Evolutionary conservation across 352 stramenopile species (phyloP).

Genomic region (Pythium scleroteichum): DNA sequence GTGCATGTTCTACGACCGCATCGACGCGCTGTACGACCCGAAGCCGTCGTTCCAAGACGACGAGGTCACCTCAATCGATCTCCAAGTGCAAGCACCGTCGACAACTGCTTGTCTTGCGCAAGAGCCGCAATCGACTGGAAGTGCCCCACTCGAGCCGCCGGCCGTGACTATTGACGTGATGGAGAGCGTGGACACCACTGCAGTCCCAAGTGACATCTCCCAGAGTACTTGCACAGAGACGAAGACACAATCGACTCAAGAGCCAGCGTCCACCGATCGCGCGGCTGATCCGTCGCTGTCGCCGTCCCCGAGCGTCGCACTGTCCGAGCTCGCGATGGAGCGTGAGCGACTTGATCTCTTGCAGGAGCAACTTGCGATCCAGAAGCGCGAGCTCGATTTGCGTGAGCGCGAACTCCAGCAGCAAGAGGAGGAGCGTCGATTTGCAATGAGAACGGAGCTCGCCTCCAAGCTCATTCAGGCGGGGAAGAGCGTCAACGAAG

Average conservation of each 20-base stretch:
- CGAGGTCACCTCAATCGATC: too few species aligned
- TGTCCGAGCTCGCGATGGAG: slow-evolving; percentile 33
- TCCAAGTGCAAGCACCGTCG: too few species aligned
- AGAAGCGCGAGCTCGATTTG: slow-evolving; percentile 47
- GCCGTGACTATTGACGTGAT: too few species aligned
- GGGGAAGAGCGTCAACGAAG: slow-evolving; percentile 23
- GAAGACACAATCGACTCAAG: not conserved
- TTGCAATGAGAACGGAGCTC: slow-evolving; percentile 23
- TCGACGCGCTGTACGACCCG: slow-evolving; percentile 33
- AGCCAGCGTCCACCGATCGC: not conserved
- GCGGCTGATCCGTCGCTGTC: not conserved
- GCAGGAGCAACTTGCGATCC: slow-evolving; percentile 25
- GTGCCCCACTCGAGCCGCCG: too few species aligned
- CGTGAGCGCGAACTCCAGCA: slow-evolving; percentile 40
- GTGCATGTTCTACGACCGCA: slow-evolving; percentile 32
- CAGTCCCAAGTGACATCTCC: too few species aligned
- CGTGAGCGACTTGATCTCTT: slow-evolving; percentile 40
- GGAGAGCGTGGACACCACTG: too few species aligned
- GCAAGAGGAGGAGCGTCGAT: slow-evolving; percentile 35
- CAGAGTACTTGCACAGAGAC: not conserved
- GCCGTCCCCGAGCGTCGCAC: not conserved
- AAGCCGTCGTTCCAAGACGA: not conserved
- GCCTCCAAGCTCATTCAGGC: slow-evolving; percentile 23
- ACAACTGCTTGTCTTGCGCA: too few species aligned
- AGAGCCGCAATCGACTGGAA: too few species aligned